Evolutionary conservation across 208 protist species (phyloP).

Genomic region (Crithidia acanthocephali): DNA sequence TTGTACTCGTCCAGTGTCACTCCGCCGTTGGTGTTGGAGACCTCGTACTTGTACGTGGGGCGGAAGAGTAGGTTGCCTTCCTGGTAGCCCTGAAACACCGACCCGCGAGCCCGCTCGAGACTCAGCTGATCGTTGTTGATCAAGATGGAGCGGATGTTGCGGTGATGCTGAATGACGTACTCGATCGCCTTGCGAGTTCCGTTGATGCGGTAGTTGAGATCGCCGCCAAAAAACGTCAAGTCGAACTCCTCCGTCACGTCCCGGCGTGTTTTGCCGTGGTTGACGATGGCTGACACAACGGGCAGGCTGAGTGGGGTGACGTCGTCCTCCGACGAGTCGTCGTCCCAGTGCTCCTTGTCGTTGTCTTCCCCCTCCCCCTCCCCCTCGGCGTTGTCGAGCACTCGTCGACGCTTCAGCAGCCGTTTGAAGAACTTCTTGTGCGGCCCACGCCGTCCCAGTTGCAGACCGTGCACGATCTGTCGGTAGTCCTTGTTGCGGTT

Average conservation of each 20-base stretch:
- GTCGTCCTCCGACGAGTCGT: slow-evolving; percentile 9
- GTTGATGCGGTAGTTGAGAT: slow-evolving; percentile 97
- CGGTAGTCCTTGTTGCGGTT: slow-evolving; percentile 87
- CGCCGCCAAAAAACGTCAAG: slow-evolving; percentile 93
- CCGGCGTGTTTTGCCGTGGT: slow-evolving; percentile 18
- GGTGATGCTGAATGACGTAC: slow-evolving; percentile 66
- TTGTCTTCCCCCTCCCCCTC: slow-evolving; percentile 14
- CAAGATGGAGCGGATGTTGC: slow-evolving; percentile 75
- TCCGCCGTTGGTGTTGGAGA: slow-evolving; percentile 25
- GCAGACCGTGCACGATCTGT: slow-evolving; percentile 64
- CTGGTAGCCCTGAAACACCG: slow-evolving; percentile 83
- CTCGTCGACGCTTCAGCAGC: slow-evolving; percentile 1
- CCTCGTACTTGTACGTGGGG: slow-evolving; percentile 95
- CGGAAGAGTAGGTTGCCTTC: slow-evolving; percentile 90
- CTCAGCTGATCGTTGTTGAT: slow-evolving; percentile 92
- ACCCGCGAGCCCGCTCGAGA: slow-evolving; percentile 76
- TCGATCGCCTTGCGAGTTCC: slow-evolving; percentile 83
- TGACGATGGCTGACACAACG: slow-evolving; percentile 3
- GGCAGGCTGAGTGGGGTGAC: slow-evolving; percentile 26
- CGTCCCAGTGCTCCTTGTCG: slow-evolving; percentile 8
- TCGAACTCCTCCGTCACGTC: slow-evolving; percentile 93
- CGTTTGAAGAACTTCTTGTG: slow-evolving; percentile 46
- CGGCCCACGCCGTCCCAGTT: slow-evolving; percentile 48
- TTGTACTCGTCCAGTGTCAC: slow-evolving; percentile 65
- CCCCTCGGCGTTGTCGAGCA: slow-evolving; percentile 14